Evolutionary conservation across 2,329 filamentous ascomycete species (phyloP).

Genomic region (Colletotrichum liriopes): DNA sequence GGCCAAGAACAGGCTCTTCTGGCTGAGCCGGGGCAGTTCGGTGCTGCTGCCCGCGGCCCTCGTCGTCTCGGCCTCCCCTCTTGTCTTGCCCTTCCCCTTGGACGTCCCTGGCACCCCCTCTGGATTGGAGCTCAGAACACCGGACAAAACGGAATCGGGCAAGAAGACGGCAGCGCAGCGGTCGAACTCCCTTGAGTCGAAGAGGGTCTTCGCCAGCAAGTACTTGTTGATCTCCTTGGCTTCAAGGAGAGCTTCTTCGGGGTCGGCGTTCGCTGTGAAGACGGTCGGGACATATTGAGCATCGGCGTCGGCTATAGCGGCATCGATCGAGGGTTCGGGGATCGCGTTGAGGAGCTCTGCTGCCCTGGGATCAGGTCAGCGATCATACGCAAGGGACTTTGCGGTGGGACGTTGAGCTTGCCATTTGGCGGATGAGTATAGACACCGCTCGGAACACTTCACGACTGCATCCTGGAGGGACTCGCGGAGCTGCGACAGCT

Average conservation of each 20-base stretch:
- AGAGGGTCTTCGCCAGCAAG: constrained; percentile 92
- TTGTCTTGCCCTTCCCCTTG: constrained; percentile 74
- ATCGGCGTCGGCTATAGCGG: constrained; percentile 60
- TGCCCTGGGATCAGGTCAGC: constrained; percentile 73
- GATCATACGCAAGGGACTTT: constrained; percentile 13
- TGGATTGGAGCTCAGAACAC: constrained; percentile 69
- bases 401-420: constrained; percentile 55
- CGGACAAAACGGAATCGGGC: constrained; percentile 82
- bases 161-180: constrained; percentile 92
- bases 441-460: constrained; percentile 93
- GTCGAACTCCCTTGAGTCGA: constrained; percentile 95
- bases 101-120: constrained; percentile 56
- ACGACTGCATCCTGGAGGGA: constrained; percentile 88
- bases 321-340: constrained; percentile 70
- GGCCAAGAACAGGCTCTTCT: constrained; percentile 92
- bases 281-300: constrained; percentile 62
- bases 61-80: constrained; percentile 44
- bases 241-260: constrained; percentile 82
- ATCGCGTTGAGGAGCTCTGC: constrained; percentile 94
- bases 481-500: constrained; percentile 76
- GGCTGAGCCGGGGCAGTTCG: constrained; percentile 76
- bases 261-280: constrained; percentile 74
- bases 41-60: constrained; percentile 46
- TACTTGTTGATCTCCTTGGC: constrained; percentile 86
- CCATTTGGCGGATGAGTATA: constrained; percentile 99